Base-by-base conservation (phyloP, 2,329 filamentous ascomycete species). In the Trichoderma sp. region DNA sequence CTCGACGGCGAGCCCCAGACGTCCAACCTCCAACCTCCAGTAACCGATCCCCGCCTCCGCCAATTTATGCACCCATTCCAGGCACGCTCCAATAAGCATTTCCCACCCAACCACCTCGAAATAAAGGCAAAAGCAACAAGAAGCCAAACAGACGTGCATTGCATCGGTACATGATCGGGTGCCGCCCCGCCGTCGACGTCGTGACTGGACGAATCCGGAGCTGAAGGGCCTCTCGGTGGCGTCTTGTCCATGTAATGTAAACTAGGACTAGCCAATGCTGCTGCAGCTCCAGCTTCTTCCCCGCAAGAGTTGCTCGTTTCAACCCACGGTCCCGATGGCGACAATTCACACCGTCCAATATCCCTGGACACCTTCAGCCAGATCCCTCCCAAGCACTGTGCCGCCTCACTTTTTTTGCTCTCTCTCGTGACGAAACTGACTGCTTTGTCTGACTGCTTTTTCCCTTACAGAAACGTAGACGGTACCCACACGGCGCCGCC, bases 311-410 rank as follows among this genome's bases (percentile, higher is more conserved):
- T 51, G 32, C 47, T 65, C 34, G 34, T 69, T 60, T 51, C 57
- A 63, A 56, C 36, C 60, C 63, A 72, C 74, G 60, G 74, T 74
- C 60, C 72, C 72, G 73, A 75, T 75, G 71, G 64, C 70, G 18
- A 53, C 62, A 68, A 72, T 71, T 66, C 73, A 70, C 74, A 74
- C 74, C 63, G 74, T 74, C 36, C 28, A 36, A 14, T 7, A 36
- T 36, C 14, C 34, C 34, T 36, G 11, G 47, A 21, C 70, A 39
- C 62, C 61, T 24, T 28, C 18, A 30, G 47, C 47, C 47, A 14
- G 47, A 18, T 36, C 67, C 7, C 57, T 47, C 67, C 12, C 66
- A 62, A 53, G 64, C 71, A 72, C 71, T 72, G 71, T 72, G 67
- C 34, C 39, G 60, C 43, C 39, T 43, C 43, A 36, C 34, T 53